phyloP scores from a whole-genome alignment of 164 flowering plant species.

The Kalanchoe fedtschenkoi region DNA sequence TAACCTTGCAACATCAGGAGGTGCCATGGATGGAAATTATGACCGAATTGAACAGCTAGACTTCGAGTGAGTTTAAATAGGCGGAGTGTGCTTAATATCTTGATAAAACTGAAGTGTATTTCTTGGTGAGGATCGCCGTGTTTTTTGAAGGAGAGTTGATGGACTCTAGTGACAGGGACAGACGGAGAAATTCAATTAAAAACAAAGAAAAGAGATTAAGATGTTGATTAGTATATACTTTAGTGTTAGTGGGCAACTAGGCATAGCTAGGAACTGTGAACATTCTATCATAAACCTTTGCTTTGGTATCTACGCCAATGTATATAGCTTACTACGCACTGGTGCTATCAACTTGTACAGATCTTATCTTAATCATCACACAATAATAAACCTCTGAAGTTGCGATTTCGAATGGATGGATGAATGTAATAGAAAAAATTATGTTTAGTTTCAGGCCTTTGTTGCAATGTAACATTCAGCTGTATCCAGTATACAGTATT shows the following conservation, averaged over 20 bases:
- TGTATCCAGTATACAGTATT: no score
- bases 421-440: no score
- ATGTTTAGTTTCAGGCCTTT: no score
- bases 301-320: slow-evolving; percentile 1
- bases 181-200: no score
- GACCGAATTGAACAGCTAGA: neutral
- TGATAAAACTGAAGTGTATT: neutral
- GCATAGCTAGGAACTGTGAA: no score
- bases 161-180: neutral
- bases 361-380: no score
- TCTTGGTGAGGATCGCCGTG: neutral
- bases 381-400: no score
- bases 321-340: neutral
- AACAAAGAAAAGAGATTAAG: neutral
- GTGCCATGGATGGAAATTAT: neutral
- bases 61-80: neutral
- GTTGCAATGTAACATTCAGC: no score
- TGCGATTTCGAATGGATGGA: no score
- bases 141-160: neutral
- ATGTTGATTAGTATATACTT: neutral
- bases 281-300: neutral
- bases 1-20: neutral
- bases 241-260: neutral
- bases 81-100: neutral
- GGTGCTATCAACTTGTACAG: neutral